These are phyloP conservation scores for Williopsis jadinii DNA, from an alignment of 1,139 yeast genomes.

Conservation along the genomic window DNA sequence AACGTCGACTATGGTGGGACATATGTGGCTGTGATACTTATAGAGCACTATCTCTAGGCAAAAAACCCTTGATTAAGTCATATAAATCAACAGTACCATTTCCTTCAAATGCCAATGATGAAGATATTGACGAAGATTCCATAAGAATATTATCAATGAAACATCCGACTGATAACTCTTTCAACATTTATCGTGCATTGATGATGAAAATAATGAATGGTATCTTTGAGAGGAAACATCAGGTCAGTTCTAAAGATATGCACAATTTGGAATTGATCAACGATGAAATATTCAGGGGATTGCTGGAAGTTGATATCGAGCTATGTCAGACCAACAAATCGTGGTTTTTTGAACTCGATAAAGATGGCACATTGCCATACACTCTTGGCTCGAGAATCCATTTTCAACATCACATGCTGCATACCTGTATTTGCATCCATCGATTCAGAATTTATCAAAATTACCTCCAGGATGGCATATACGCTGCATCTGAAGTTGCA, in stretches of 20 bases:
- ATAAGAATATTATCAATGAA: slow-evolving; percentile 14
- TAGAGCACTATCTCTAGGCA: slow-evolving; percentile 24
- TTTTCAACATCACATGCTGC: slow-evolving; percentile 25
- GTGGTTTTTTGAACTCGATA: slow-evolving; percentile 23
- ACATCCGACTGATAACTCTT: slow-evolving; percentile 24
- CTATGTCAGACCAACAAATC: slow-evolving; percentile 18
- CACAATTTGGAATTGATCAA: slow-evolving; percentile 11
- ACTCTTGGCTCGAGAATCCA: slow-evolving; percentile 18
- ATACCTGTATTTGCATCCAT: slow-evolving; percentile 25
- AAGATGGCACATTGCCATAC: slow-evolving; percentile 18
- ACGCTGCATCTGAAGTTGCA: slow-evolving; percentile 24
- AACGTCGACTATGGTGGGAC: slow-evolving; percentile 30
- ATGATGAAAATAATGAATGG: slow-evolving; percentile 25
- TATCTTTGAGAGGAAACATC: slow-evolving; percentile 18
- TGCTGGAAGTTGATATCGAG: slow-evolving; percentile 22
- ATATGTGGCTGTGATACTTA: slow-evolving; percentile 28
- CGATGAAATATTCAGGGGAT: slow-evolving; percentile 17
- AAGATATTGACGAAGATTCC: slow-evolving; percentile 20
- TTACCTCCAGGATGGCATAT: slow-evolving; percentile 21
- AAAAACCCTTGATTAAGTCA: slow-evolving; percentile 23
- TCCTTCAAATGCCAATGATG: slow-evolving; percentile 26
- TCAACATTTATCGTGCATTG: slow-evolving; percentile 22
- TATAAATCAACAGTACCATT: slow-evolving; percentile 24
- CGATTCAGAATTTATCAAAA: slow-evolving; percentile 25
- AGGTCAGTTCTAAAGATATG: slow-evolving; percentile 6